These are phyloP conservation scores for Syncephalis fuscata DNA, from an alignment of 371 early-diverging fungal species.

Conservation along the genomic window DNA sequence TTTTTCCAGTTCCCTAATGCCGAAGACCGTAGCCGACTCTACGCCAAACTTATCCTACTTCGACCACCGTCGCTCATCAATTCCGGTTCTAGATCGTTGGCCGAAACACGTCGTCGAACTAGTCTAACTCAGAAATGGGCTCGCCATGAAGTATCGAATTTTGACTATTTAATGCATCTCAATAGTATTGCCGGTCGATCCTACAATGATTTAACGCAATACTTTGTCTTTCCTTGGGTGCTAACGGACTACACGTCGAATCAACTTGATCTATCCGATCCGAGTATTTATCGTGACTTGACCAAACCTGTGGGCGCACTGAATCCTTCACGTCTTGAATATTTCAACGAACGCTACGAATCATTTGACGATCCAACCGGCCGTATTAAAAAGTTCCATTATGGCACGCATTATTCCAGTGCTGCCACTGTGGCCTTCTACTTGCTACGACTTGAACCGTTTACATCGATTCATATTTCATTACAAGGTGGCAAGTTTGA, in stretches of 20 bases:
- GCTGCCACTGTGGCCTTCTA: constrained; percentile 50
- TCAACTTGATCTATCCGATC: constrained; percentile 33
- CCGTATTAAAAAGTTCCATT: constrained; percentile 35
- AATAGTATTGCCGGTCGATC: constrained; percentile 43
- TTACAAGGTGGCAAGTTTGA: constrained; percentile 62
- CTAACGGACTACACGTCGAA: constrained; percentile 28
- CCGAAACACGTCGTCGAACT: constrained; percentile 10
- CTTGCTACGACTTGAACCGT: constrained; percentile 52
- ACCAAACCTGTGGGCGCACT: constrained; percentile 56
- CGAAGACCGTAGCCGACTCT: constrained; percentile 23
- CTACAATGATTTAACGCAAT: constrained; percentile 26
- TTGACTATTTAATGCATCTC: constrained; percentile 53
- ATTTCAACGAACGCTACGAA: constrained; percentile 36
- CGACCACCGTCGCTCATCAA: constrained; percentile 17
- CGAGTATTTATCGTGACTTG: constrained; percentile 40
- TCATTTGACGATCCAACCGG: constrained; percentile 46
- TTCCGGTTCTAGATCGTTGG: constrained; percentile 13
- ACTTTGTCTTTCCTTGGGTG: constrained; percentile 34
- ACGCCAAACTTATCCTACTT: constrained; percentile 20
- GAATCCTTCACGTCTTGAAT: constrained; percentile 27
- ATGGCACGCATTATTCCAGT: constrained; percentile 64
- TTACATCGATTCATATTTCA: constrained; percentile 42
- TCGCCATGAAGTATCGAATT: constrained; percentile 42
- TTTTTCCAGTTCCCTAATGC: constrained; percentile 30
- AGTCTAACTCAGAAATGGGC: constrained; percentile 38